Conservation (phyloP, 2,329 filamentous ascomycete genomes). For the Beauveria sp. region DNA sequence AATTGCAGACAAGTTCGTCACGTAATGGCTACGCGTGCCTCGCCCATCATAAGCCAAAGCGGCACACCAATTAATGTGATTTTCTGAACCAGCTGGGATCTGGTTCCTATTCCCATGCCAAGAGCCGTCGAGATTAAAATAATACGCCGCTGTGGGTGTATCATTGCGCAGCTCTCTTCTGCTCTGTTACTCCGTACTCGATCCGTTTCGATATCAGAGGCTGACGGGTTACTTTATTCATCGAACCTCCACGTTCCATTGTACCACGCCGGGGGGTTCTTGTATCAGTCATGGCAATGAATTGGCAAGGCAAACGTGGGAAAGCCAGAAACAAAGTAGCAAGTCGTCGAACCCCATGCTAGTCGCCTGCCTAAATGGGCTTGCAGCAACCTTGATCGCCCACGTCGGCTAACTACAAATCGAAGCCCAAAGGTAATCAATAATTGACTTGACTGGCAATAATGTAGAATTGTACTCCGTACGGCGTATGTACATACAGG, state of each 20-base stretch:
- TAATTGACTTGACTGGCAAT: not conserved
- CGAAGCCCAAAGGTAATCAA: not conserved
- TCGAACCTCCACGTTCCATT: not conserved
- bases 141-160: not conserved
- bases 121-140: not conserved
- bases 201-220: too few species aligned
- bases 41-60: not conserved
- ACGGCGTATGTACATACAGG: not conserved
- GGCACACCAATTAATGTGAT: not conserved
- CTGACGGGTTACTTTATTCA: too few species aligned
- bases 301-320: too few species aligned
- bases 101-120: constrained; percentile 1
- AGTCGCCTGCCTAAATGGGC: constrained; percentile 4
- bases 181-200: too few species aligned
- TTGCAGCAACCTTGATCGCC: constrained; percentile 3
- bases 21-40: not conserved
- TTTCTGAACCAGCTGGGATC: not conserved
- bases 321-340: too few species aligned
- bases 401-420: not conserved
- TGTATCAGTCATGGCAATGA: too few species aligned
- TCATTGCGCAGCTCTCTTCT: too few species aligned
- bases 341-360: not conserved
- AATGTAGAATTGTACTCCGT: not conserved
- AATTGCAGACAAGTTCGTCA: not conserved
- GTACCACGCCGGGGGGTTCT: not conserved